Conservation (phyloP, 805 yeast species). For the Danielia oregonensis region DNA sequence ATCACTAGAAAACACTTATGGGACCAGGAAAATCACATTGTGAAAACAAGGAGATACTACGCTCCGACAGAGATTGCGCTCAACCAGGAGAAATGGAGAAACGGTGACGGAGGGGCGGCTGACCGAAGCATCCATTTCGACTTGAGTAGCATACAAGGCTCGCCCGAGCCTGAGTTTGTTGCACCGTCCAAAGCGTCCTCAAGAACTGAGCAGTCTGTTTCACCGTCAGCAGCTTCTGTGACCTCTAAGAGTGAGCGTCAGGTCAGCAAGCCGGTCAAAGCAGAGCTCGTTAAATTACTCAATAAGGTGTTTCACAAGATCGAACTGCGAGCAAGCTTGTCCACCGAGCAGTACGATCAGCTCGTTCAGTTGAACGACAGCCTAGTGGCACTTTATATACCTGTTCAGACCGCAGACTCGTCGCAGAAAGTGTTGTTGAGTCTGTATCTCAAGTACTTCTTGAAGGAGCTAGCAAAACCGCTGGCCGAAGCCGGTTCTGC, state of each 20-base stretch:
- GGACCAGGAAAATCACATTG: constrained; percentile 37
- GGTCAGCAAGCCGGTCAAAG: constrained; percentile 9
- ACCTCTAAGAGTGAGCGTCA: constrained; percentile 14
- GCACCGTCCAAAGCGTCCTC: not conserved
- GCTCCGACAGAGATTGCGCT: constrained; percentile 34
- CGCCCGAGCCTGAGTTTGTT: not conserved
- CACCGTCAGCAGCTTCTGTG: constrained; percentile 9
- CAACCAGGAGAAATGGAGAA: constrained; percentile 31
- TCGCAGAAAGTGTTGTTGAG: constrained; percentile 29
- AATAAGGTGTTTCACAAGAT: constrained; percentile 23
- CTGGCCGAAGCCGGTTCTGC: constrained; percentile 4
- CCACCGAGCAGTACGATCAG: constrained; percentile 30
- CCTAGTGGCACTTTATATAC: constrained; percentile 17
- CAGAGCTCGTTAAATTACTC: constrained; percentile 17
- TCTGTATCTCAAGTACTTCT: constrained; percentile 36
- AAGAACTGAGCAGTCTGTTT: not conserved
- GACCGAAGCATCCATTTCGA: constrained; percentile 29
- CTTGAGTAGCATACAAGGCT: constrained; percentile 26
- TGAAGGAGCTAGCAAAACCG: constrained; percentile 32
- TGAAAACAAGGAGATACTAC: constrained; percentile 28
- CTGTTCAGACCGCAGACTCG: constrained; percentile 18
- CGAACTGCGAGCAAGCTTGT: constrained; percentile 27
- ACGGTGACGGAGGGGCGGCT: constrained; percentile 7
- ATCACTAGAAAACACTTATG: constrained; percentile 35
- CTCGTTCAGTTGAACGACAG: constrained; percentile 18